Evolutionary conservation across 176 grass and related monocot species (phyloP).

Genomic region (Ampelocalamus luodianensis): DNA sequence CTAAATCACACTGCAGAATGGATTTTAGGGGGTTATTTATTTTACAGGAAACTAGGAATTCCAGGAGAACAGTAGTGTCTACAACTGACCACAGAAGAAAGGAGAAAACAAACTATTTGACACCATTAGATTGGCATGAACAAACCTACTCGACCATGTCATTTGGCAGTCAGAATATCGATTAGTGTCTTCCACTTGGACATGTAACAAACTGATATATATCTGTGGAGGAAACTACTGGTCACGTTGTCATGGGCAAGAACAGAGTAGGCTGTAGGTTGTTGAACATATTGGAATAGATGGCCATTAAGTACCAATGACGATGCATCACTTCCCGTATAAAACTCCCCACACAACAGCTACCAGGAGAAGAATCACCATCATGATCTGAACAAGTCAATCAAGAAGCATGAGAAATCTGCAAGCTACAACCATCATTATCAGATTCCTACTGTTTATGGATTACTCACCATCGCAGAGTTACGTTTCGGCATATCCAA

Average conservation of each 20-base stretch:
- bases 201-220: neutral
- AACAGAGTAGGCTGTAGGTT: neutral
- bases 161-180: neutral
- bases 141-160: neutral
- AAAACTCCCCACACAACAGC: conserved; percentile 40
- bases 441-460: neutral
- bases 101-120: neutral
- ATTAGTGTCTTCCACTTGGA: neutral
- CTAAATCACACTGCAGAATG: neutral
- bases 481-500: conserved; percentile 36
- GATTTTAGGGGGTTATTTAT: neutral
- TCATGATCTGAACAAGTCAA: conserved; percentile 39
- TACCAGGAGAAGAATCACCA: conserved; percentile 50
- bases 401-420: conserved; percentile 17
- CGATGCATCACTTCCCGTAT: neutral
- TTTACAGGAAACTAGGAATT: neutral
- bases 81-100: neutral
- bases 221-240: neutral
- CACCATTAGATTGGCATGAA: neutral
- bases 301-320: neutral
- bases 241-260: neutral
- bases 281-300: neutral
- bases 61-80: neutral
- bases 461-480: conserved; percentile 43
- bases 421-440: neutral